Evolutionary conservation across 108 stramenopile genomes (phyloP).

Genomic region (Schizochytrium sp.): DNA sequence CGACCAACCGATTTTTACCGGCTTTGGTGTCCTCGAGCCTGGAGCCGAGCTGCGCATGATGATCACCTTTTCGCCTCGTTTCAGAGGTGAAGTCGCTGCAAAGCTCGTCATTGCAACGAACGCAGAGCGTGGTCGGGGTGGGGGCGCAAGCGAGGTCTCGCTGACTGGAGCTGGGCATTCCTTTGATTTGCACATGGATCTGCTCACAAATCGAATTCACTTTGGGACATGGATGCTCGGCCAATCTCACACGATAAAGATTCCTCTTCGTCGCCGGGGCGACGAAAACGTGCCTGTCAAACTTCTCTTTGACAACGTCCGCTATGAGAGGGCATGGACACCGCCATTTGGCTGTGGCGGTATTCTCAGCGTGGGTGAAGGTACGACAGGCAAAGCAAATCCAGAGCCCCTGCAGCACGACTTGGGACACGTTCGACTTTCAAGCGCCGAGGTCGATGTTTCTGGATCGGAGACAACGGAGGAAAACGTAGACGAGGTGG

Average conservation of each 20-base stretch:
- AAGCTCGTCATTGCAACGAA: neutral
- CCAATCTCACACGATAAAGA: neutral
- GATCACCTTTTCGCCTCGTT: neutral
- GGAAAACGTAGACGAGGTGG: neutral
- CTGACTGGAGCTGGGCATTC: neutral
- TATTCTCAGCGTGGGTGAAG: neutral
- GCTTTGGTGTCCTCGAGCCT: neutral
- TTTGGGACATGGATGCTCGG: neutral
- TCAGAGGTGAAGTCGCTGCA: neutral
- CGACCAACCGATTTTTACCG: neutral
- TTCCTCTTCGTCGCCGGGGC: neutral
- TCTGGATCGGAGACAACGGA: too few relatives aligned
- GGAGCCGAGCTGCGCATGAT: neutral
- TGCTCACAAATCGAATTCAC: neutral
- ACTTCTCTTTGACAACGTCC: neutral
- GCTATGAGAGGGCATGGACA: neutral
- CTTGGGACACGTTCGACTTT: neutral
- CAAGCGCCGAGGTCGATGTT: neutral
- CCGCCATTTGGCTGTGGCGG: neutral
- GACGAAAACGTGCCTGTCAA: neutral
- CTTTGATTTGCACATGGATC: neutral
- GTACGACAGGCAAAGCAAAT: neutral
- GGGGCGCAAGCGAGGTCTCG: neutral
- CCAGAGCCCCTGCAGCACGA: neutral
- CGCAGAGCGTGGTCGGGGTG: neutral